Evolutionary conservation across 768 basidiomycete species (phyloP).

Genomic region (Suillus decipiens): DNA sequence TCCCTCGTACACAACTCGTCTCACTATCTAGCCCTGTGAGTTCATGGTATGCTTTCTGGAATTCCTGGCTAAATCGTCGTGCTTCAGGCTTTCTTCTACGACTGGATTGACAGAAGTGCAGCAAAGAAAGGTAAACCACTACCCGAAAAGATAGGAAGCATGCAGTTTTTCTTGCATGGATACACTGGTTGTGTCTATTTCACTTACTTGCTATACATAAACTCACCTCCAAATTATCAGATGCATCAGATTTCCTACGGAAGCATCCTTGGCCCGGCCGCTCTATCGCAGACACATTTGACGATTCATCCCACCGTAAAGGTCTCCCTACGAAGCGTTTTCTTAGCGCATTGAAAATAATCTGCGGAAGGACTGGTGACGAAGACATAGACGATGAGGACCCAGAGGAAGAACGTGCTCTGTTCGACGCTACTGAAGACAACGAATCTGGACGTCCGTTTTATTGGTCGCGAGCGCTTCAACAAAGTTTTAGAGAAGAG

Average conservation of each 20-base stretch:
- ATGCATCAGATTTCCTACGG: conserved; percentile 85
- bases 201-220: neutral
- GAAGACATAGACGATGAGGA: conserved; percentile 74
- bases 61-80: conserved; percentile 9
- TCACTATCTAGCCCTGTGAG: conserved; percentile 72
- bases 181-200: conserved; percentile 55
- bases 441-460: conserved; percentile 61
- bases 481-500: conserved; percentile 83
- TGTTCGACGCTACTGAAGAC: conserved; percentile 68
- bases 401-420: conserved; percentile 69
- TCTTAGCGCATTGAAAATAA: conserved; percentile 65
- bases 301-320: conserved; percentile 78
- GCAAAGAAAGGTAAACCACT: conserved; percentile 82
- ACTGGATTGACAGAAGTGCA: conserved; percentile 84
- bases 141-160: conserved; percentile 87
- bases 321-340: conserved; percentile 69
- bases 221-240: conserved; percentile 35
- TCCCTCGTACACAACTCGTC: conserved; percentile 83
- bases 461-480: conserved; percentile 79
- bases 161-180: conserved; percentile 88
- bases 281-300: conserved; percentile 81
- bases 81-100: conserved; percentile 83
- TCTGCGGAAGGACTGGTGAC: conserved; percentile 85
- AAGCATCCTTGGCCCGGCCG: conserved; percentile 89
- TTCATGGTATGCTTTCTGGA: conserved; percentile 5